Evolutionary conservation across 2,329 filamentous ascomycete species (phyloP).

Genomic region (Raffaelea arxii): DNA sequence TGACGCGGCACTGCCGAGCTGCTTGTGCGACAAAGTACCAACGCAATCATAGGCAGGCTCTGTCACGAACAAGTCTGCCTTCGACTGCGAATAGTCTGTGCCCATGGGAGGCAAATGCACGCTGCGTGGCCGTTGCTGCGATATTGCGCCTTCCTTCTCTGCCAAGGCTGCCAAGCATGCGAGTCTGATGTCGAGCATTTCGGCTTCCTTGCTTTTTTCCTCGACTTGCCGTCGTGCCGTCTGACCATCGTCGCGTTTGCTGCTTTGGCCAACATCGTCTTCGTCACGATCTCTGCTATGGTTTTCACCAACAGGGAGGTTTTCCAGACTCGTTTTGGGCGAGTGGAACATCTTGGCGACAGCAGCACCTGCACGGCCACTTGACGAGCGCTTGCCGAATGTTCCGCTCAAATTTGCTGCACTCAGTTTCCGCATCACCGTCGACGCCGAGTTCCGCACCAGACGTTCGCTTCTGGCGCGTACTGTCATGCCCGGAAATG

Average conservation of each 20-base stretch:
- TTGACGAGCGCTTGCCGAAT: constrained; percentile 64
- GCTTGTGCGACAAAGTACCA: constrained; percentile 9
- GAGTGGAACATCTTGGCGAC: too few relatives aligned
- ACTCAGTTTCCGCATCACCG: constrained; percentile 81
- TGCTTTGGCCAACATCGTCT: too few relatives aligned
- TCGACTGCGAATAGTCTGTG: not conserved
- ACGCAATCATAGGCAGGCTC: constrained; percentile 19
- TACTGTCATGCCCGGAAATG: constrained; percentile 71
- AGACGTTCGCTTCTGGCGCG: constrained; percentile 58
- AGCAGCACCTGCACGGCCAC: constrained; percentile 33
- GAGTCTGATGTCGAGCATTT: too few relatives aligned
- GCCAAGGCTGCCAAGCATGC: too few relatives aligned
- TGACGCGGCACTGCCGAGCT: constrained; percentile 6
- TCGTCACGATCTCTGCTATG: too few relatives aligned
- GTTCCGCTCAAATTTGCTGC: constrained; percentile 69
- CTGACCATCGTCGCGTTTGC: too few relatives aligned
- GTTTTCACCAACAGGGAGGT: too few relatives aligned
- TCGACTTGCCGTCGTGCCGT: too few relatives aligned
- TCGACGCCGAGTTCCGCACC: constrained; percentile 69
- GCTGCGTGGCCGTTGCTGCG: too few relatives aligned
- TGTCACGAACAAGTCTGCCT: constrained; percentile 3
- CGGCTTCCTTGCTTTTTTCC: too few relatives aligned
- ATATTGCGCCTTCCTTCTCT: too few relatives aligned
- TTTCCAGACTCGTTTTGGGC: too few relatives aligned
- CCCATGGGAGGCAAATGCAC: not conserved